Evolutionary conservation across 257 asterid genomes (phyloP).

Genomic region (Solanum dulcamara): DNA sequence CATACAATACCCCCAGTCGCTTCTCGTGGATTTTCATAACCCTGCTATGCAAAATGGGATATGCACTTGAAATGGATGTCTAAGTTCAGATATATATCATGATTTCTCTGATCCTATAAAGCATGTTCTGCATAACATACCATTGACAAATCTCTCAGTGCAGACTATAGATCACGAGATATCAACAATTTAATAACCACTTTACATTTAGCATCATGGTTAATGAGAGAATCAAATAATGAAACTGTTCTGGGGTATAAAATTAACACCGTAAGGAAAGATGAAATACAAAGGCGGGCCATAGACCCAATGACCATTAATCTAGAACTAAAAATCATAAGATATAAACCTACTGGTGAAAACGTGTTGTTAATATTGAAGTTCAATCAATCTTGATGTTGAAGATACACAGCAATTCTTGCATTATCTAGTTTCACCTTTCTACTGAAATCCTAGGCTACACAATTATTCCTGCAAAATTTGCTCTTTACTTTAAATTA

Average conservation of each 20-base stretch:
- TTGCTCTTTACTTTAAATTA: slow-evolving; percentile 55
- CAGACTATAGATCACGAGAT: neutral
- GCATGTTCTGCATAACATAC: neutral
- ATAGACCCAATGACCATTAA: neutral
- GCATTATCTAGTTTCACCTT: slow-evolving; percentile 53
- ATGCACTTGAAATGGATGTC: neutral
- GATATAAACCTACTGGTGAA: slow-evolving; percentile 21
- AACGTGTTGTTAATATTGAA: slow-evolving; percentile 42
- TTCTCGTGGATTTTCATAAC: neutral
- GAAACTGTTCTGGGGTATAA: neutral
- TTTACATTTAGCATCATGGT: neutral
- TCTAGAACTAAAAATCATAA: neutral
- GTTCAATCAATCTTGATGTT: slow-evolving; percentile 48
- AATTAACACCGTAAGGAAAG: slow-evolving; percentile 1
- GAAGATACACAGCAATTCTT: slow-evolving; percentile 49
- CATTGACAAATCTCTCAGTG: neutral
- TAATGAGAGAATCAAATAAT: neutral
- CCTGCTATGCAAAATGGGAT: neutral
- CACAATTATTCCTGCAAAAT: slow-evolving; percentile 86
- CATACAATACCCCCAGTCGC: neutral
- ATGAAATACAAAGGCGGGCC: neutral
- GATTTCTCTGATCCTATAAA: neutral
- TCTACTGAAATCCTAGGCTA: slow-evolving; percentile 49
- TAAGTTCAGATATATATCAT: neutral
- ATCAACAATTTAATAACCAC: neutral